Base-by-base conservation (phyloP, 768 basidiomycete genomes). In the Macrolepiota albuminosa region DNA sequence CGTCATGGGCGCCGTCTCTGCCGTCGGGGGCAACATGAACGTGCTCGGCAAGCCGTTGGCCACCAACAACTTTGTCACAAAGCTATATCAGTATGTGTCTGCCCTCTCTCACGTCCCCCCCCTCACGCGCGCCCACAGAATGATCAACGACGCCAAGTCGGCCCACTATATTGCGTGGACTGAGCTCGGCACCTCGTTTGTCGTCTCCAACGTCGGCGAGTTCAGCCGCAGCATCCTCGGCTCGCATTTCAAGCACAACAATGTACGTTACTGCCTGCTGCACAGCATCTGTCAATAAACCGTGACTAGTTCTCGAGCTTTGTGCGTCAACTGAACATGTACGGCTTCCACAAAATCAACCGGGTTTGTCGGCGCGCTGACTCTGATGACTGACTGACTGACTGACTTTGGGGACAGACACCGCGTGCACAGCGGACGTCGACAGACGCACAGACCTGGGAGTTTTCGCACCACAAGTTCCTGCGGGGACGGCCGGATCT, bases 261-360 rank as follows among this genome's bases (percentile, higher is more conserved):
- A 93, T 70, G 90, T 90, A 61, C 58, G 88, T 58, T 11, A 43
- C n/a, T 43, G 6, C 40, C 40, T 8, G 6, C 18, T 42, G 40
- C 29, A 29, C 29, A 29, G 29, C 29, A 29, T 29, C 3, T 29
- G 29, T 29, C 4, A 29, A 29, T 29, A 29, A 13, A 37, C 4
- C 58, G 14, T 49, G 14, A 49, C 48, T 68, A 96, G 87, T 96
- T 97, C 72, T 93, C 91, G 13, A 92, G 90, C 68, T 96, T 97
- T 71, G 93, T 95, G 56, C 86, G 95, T 64, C 94, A 96, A 70
- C 82, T 95, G 63, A 95, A 96, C 80, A 95, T 95, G 91, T 96
- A 95, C 68, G 93, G 93, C 31, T 96, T 95, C 73, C 92, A 93
- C 76, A 95, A 95, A 76, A 92, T 92, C 74, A 93, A 93, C 71